Evolutionary conservation across 2,329 filamentous ascomycete genomes (phyloP).

Genomic region (Huntiella savannae): DNA sequence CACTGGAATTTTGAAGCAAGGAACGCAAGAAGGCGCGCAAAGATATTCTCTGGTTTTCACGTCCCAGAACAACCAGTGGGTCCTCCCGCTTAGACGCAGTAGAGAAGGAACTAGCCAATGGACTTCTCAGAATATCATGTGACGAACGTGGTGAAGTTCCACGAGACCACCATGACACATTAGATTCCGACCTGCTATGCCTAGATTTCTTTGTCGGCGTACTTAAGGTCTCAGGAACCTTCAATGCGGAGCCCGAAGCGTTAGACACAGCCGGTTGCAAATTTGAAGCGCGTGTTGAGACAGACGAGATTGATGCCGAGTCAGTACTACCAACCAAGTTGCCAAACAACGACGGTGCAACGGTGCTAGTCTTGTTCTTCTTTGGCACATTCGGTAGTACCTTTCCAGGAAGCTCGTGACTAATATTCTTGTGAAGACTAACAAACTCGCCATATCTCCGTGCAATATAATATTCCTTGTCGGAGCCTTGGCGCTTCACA

Average conservation of each 20-base stretch:
- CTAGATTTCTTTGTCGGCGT: conserved; percentile 10
- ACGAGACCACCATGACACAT: conserved; percentile 4
- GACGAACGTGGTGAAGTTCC: conserved; percentile 12
- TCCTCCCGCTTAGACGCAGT: conserved; percentile 9
- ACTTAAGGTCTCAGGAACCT: neutral
- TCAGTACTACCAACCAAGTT: conserved; percentile 38
- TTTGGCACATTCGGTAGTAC: conserved; percentile 69
- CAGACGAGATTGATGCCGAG: conserved; percentile 60
- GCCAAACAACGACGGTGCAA: conserved; percentile 39
- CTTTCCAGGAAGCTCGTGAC: conserved; percentile 76
- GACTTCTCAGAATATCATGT: conserved; percentile 8
- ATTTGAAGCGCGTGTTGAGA: conserved; percentile 43
- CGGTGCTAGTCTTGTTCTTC: conserved; percentile 73
- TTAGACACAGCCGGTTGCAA: conserved; percentile 2
- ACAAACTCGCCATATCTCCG: conserved; percentile 79
- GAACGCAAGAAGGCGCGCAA: conserved; percentile 78
- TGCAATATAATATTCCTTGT: conserved; percentile 55
- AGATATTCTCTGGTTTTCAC: conserved; percentile 82
- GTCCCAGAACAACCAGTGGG: conserved; percentile 33
- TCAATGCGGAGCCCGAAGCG: neutral
- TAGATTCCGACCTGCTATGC: conserved; percentile 15
- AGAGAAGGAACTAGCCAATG: conserved; percentile 8
- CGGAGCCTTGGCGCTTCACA: conserved; percentile 56
- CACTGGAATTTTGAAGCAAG: conserved; percentile 64
- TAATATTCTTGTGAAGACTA: conserved; percentile 58